Evolutionary conservation across 305 asterid species (phyloP).

Genomic region (Fraxinus platypoda): DNA sequence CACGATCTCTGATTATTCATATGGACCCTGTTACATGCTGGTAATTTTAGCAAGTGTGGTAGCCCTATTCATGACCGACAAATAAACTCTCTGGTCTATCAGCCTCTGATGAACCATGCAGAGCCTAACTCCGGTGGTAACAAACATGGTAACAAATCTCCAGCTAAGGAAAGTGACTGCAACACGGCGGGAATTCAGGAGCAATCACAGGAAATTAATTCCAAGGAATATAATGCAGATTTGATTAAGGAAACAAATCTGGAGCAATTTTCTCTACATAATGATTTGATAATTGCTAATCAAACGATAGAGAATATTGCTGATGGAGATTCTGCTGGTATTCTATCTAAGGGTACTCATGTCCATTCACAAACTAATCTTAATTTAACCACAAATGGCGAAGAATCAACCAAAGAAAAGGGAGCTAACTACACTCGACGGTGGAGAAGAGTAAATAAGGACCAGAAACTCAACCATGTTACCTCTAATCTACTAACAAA

Average conservation of each 20-base stretch:
- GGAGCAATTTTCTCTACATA: not conserved
- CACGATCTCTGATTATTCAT: too few relatives aligned
- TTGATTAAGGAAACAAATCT: not conserved
- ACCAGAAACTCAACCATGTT: not conserved
- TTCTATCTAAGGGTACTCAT: not conserved
- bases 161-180: not conserved
- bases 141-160: not conserved
- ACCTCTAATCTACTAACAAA: not conserved
- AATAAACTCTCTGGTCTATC: not conserved
- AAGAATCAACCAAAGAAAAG: not conserved
- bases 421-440: not conserved
- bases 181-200: not conserved
- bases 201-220: not conserved
- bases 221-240: not conserved
- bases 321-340: not conserved
- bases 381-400: not conserved
- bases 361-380: not conserved
- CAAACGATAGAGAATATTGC: not conserved
- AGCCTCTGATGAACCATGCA: not conserved
- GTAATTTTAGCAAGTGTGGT: not conserved
- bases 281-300: not conserved
- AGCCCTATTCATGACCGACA: not conserved
- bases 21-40: not conserved
- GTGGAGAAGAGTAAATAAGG: not conserved
- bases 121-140: not conserved